phyloP scores from a whole-genome alignment of 2,329 filamentous ascomycete genomes.

The Pestalotiopsis sp. region DNA sequence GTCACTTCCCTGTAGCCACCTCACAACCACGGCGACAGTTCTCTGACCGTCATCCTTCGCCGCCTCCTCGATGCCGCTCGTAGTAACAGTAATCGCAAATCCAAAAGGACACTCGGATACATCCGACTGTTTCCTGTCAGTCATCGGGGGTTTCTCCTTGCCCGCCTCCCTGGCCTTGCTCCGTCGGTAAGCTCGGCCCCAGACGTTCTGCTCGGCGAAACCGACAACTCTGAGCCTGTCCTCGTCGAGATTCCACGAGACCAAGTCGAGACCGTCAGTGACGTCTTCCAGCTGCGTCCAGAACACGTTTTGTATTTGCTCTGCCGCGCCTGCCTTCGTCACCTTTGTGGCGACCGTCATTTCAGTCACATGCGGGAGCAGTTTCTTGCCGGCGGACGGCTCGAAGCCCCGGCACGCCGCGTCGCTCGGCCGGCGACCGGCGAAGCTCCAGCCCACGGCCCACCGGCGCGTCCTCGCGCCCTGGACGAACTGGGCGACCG shows the following conservation, averaged over 20 bases:
- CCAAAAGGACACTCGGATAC: constrained; percentile 51
- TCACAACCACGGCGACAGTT: constrained; percentile 51
- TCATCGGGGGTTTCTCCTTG: constrained; percentile 16
- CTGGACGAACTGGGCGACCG: constrained; percentile 78
- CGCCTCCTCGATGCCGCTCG: constrained; percentile 25
- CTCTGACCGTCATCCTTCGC: constrained; percentile 27
- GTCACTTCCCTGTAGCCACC: constrained; percentile 79
- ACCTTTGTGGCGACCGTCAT: constrained; percentile 40
- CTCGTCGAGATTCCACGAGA: constrained; percentile 65
- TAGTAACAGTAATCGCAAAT: constrained; percentile 56
- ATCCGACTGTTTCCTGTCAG: constrained; percentile 23
- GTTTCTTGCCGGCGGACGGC: constrained; percentile 39
- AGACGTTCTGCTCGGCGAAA: constrained; percentile 71
- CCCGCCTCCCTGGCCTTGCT: constrained; percentile 42
- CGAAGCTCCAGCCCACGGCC: constrained; percentile 89
- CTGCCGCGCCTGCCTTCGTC: constrained; percentile 19
- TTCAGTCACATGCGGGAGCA: constrained; percentile 47
- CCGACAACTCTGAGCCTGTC: constrained; percentile 59
- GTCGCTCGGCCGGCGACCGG: constrained; percentile 61
- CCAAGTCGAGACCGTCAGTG: constrained; percentile 59
- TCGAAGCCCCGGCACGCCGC: constrained; percentile 45
- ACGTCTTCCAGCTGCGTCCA: constrained; percentile 43
- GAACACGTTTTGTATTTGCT: constrained; percentile 32
- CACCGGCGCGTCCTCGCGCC: constrained; percentile 80
- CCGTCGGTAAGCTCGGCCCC: constrained; percentile 74